phyloP scores from a whole-genome alignment of 768 basidiomycete genomes.

The Zangia roseola region DNA sequence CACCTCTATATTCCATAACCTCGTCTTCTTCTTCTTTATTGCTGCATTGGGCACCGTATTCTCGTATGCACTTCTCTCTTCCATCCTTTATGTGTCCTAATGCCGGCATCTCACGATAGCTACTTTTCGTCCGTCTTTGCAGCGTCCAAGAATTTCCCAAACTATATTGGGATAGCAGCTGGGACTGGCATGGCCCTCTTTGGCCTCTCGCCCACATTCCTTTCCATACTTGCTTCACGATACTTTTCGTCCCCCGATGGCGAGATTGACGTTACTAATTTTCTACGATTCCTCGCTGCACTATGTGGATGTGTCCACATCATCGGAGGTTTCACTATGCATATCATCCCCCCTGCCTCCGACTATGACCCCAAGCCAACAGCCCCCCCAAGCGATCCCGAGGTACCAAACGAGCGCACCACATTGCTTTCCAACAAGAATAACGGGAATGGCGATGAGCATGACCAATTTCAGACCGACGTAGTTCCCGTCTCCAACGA shows the following conservation, averaged over 20 bases:
- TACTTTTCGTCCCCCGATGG: conserved; percentile 52
- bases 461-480: conserved; percentile 16
- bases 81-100: conserved; percentile 3
- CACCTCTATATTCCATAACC: conserved; percentile 45
- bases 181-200: conserved; percentile 71
- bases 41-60: conserved; percentile 68
- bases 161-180: conserved; percentile 61
- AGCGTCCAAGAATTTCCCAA: conserved; percentile 68
- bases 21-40: conserved; percentile 59
- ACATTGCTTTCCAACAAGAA: conserved; percentile 29
- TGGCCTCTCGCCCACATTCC: conserved; percentile 77
- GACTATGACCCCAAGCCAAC: conserved; percentile 1
- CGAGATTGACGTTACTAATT: conserved; percentile 48
- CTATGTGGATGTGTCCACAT: conserved; percentile 53
- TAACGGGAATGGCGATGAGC: conserved; percentile 10
- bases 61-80: conserved; percentile 49
- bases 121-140: conserved; percentile 77
- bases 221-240: conserved; percentile 60
- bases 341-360: conserved; percentile 13
- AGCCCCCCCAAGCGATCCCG: conserved; percentile 9
- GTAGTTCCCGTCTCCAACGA: conserved; percentile 28
- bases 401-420: conserved; percentile 28
- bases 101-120: conserved; percentile 21
- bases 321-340: conserved; percentile 49
- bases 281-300: conserved; percentile 56